Conservation (phyloP, 2,329 filamentous ascomycete species). For the Pseudopyricularia javanii region DNA sequence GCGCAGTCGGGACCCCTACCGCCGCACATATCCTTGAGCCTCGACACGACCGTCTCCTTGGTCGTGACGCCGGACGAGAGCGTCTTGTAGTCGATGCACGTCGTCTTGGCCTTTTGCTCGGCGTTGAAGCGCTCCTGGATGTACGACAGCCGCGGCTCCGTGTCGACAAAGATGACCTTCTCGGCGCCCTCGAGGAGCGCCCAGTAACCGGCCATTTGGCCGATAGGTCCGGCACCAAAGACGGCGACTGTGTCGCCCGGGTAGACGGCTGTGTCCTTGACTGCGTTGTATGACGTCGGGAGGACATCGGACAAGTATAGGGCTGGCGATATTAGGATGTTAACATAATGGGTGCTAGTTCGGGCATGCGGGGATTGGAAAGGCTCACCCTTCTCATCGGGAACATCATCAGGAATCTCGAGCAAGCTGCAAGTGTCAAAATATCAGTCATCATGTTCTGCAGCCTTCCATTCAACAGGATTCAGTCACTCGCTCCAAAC, state of each 20-base stretch:
- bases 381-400: conserved; percentile 59
- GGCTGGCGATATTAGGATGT: conserved; percentile 11
- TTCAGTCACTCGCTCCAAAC: background rate
- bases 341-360: background rate
- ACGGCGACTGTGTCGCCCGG: conserved; percentile 67
- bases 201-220: conserved; percentile 73
- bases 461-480: background rate
- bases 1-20: conserved; percentile 63
- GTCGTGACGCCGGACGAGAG: conserved; percentile 44
- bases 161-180: conserved; percentile 70
- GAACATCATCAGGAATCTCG: conserved; percentile 64
- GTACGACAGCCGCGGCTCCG: conserved; percentile 56
- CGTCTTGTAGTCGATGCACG: conserved; percentile 48
- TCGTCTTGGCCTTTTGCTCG: conserved; percentile 42
- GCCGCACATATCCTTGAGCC: conserved; percentile 60
- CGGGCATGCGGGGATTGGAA: background rate
- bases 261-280: conserved; percentile 75
- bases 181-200: conserved; percentile 60
- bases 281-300: conserved; percentile 66
- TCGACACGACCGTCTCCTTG: conserved; percentile 52
- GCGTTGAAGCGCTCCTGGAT: conserved; percentile 48
- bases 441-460: background rate
- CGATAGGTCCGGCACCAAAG: conserved; percentile 78
- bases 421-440: conserved; percentile 32
- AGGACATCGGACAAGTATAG: conserved; percentile 75